These are phyloP conservation scores for Iberis pinnata DNA, from an alignment of 345 rosid genomes.

Conservation along the genomic window DNA sequence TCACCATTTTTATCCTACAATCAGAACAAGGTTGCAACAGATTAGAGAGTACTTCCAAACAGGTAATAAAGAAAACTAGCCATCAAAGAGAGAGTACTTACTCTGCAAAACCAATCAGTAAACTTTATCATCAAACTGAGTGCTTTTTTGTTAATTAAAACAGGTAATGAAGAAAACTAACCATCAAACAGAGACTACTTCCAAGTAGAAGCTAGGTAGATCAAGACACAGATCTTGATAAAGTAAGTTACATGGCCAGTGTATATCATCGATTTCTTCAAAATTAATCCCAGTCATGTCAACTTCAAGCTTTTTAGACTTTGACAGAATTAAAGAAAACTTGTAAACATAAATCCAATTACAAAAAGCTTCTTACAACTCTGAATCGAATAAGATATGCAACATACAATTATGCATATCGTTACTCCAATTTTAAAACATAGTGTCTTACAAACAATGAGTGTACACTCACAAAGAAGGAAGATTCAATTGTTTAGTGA, in stretches of 20 bases:
- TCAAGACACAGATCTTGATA: neutral
- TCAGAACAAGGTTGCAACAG: neutral
- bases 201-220: neutral
- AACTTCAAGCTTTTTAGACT: constrained; percentile 43
- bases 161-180: no score
- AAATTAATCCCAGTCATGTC: constrained; percentile 34
- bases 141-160: no score
- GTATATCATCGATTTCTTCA: constrained; percentile 30
- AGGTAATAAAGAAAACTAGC: no score
- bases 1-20: constrained; percentile 47
- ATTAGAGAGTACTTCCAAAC: neutral
- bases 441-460: no score
- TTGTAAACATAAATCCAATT: constrained; percentile 39
- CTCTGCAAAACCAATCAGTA: no score
- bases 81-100: no score
- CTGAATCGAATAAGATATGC: neutral
- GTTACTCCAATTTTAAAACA: no score
- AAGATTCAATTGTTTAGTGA: constrained; percentile 59
- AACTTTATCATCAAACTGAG: no score
- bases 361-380: neutral
- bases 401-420: constrained; percentile 61
- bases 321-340: constrained; percentile 66
- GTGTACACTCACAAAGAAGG: constrained; percentile 79
- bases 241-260: constrained; percentile 54
- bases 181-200: no score